Conservation (phyloP, 345 rosid species). For the Citrus inodora region DNA sequence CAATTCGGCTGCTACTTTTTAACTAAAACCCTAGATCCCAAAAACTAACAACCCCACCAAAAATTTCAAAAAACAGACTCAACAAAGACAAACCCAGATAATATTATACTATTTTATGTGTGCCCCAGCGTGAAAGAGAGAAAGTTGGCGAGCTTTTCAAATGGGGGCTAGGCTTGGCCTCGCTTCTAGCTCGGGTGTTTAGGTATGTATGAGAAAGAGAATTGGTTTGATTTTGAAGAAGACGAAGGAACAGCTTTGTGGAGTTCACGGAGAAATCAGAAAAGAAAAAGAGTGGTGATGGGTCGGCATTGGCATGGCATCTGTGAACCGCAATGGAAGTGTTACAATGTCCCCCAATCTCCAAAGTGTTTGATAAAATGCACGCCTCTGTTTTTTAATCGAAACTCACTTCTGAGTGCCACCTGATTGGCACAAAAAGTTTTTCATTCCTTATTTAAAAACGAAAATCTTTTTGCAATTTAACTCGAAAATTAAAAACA, state of each 20-base stretch:
- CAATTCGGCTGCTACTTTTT: conserved; percentile 9
- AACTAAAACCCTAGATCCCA: conserved; percentile 23
- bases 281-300: background rate
- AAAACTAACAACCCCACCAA: background rate
- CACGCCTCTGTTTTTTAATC: background rate
- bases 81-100: background rate
- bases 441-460: no score
- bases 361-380: background rate
- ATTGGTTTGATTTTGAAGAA: background rate
- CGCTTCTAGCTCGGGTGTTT: background rate
- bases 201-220: background rate
- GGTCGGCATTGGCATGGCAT: background rate
- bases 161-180: background rate
- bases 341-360: background rate
- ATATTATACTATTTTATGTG: background rate
- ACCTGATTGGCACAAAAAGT: no score
- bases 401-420: background rate
- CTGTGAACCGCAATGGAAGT: no score
- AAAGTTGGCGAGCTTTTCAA: background rate
- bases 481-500: no score
- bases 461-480: no score
- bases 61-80: background rate
- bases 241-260: background rate
- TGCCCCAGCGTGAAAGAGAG: background rate
- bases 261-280: background rate